Conservation (phyloP, 2,329 filamentous ascomycete genomes). For the Fusarium musae region DNA sequence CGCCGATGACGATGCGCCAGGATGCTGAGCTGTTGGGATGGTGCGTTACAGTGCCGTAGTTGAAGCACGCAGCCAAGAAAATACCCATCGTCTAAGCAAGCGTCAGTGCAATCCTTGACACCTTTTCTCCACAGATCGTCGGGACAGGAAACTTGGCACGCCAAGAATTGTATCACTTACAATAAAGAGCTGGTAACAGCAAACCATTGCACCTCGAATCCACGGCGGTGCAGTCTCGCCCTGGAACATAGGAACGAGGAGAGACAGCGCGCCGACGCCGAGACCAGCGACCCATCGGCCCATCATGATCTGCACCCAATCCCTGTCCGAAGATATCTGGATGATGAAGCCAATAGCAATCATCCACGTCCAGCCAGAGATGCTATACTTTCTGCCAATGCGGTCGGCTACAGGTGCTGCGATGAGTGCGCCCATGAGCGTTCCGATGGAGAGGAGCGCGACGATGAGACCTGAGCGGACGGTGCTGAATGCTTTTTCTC, state of each 20-base stretch:
- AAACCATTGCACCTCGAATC: constrained; percentile 73
- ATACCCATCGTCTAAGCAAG: constrained; percentile 63
- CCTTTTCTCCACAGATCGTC: neutral
- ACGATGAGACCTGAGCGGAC: constrained; percentile 69
- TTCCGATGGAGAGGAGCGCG: constrained; percentile 67
- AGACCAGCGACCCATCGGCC: constrained; percentile 74
- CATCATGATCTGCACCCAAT: constrained; percentile 74
- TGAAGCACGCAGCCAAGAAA: constrained; percentile 67
- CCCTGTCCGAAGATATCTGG: constrained; percentile 64
- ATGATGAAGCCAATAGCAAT: constrained; percentile 75
- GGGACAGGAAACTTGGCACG: neutral
- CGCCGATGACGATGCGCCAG: constrained; percentile 70
- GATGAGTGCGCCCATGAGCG: constrained; percentile 67
- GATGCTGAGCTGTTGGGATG: constrained; percentile 57
- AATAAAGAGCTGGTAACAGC: constrained; percentile 77
- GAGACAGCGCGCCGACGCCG: constrained; percentile 72
- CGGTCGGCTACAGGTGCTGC: constrained; percentile 73
- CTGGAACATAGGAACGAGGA: constrained; percentile 78
- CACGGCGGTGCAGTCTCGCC: constrained; percentile 75
- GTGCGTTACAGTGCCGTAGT: constrained; percentile 68
- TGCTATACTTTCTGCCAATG: constrained; percentile 71
- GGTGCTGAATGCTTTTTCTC: constrained; percentile 59
- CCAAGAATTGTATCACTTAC: constrained; percentile 46
- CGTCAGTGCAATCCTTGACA: neutral
- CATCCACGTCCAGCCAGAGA: constrained; percentile 69